Conservation (phyloP, 805 yeast species). For the Ogataea neopini region DNA sequence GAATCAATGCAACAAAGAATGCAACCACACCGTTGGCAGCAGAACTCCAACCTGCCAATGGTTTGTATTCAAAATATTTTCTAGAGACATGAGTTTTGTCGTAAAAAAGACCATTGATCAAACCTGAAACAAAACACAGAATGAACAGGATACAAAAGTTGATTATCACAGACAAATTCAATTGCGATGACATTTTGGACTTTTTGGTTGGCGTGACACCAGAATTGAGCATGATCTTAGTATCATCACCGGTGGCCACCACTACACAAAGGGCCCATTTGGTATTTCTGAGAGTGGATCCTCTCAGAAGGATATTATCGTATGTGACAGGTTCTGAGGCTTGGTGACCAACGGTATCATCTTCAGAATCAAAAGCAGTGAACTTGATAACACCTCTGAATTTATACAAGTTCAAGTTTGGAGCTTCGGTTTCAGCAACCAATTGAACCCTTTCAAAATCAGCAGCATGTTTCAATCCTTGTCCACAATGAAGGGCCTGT, state of each 20-base stretch:
- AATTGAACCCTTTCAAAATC: constrained; percentile 61
- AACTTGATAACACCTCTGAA: constrained; percentile 69
- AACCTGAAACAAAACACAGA: constrained; percentile 67
- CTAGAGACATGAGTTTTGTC: constrained; percentile 45
- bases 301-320: constrained; percentile 68
- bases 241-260: constrained; percentile 73
- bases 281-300: constrained; percentile 71
- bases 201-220: constrained; percentile 77
- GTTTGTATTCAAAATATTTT: constrained; percentile 58
- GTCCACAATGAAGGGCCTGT: constrained; percentile 54
- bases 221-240: constrained; percentile 76
- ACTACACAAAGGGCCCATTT: constrained; percentile 75
- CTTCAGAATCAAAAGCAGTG: constrained; percentile 38
- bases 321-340: constrained; percentile 58
- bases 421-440: constrained; percentile 70
- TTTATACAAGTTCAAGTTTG: constrained; percentile 62
- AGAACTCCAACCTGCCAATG: constrained; percentile 54
- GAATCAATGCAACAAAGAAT: constrained; percentile 70
- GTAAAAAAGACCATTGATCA: constrained; percentile 68
- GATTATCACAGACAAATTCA: constrained; percentile 64
- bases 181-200: constrained; percentile 62
- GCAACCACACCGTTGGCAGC: constrained; percentile 66
- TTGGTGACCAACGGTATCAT: constrained; percentile 30
- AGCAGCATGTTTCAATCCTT: constrained; percentile 50
- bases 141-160: constrained; percentile 63